Percentiles rank a stretch among this genome's conserved stretches.
Conservation (phyloP, 2,329 filamentous ascomycete genomes). For the Lachnellula arida region DNA sequence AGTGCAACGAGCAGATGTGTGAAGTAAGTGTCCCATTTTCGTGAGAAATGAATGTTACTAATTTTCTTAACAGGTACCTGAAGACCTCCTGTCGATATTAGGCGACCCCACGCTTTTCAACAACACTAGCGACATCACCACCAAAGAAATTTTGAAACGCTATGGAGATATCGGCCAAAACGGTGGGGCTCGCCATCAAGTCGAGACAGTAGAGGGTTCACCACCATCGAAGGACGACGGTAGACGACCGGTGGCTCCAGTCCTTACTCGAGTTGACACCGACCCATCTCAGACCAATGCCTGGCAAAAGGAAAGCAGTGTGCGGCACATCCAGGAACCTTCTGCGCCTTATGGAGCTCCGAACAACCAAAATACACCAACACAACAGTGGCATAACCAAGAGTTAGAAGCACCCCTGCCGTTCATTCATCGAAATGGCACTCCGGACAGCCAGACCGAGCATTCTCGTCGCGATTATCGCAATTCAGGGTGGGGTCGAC, state of each 20-base stretch:
- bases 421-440: slow-evolving; percentile 27
- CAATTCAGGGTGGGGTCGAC: slow-evolving; percentile 32
- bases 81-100: slow-evolving; percentile 81
- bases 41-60: slow-evolving; percentile 22
- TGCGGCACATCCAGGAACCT: slow-evolving; percentile 70
- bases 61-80: slow-evolving; percentile 65
- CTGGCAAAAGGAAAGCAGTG: slow-evolving; percentile 79
- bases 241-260: slow-evolving; percentile 43
- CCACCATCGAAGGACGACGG: slow-evolving; percentile 47
- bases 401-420: slow-evolving; percentile 26
- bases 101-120: slow-evolving; percentile 80
- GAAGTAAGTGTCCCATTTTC: slow-evolving; percentile 59
- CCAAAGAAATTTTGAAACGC: slow-evolving; percentile 92
- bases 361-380: slow-evolving; percentile 45
- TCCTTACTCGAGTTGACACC: slow-evolving; percentile 72
- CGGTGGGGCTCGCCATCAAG: slow-evolving; percentile 52
- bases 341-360: slow-evolving; percentile 36
- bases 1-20: slow-evolving; percentile 93
- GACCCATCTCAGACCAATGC: slow-evolving; percentile 67
- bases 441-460: slow-evolving; percentile 30
- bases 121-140: slow-evolving; percentile 80
- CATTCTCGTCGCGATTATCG: slow-evolving; percentile 28
- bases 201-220: slow-evolving; percentile 51
- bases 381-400: slow-evolving; percentile 40
- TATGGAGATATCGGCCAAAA: slow-evolving; percentile 70